These are phyloP conservation scores for Ogataea allantospora DNA, from an alignment of 805 yeast genomes.

Conservation along the genomic window DNA sequence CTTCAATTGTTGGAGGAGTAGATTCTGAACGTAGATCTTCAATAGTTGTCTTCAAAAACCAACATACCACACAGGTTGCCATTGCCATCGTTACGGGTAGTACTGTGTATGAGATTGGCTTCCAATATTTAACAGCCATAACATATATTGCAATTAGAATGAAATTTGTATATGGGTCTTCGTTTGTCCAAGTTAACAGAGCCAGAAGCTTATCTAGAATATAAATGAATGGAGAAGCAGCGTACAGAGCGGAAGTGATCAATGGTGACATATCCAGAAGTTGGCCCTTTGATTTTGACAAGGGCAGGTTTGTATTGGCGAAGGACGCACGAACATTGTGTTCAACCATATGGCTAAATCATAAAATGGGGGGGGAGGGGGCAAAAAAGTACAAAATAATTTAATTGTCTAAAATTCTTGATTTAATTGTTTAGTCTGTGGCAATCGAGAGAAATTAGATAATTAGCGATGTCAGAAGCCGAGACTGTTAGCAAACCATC, in stretches of 20 bases:
- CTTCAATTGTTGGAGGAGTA: constrained; percentile 50
- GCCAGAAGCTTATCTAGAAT: constrained; percentile 44
- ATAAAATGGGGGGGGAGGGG: constrained; percentile 12
- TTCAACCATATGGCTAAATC: constrained; percentile 8
- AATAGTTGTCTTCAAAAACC: constrained; percentile 43
- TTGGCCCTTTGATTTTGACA: constrained; percentile 21
- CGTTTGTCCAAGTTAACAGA: constrained; percentile 55
- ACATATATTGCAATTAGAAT: constrained; percentile 40
- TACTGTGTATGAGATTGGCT: constrained; percentile 32
- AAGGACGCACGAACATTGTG: constrained; percentile 21
- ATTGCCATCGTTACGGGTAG: constrained; percentile 41
- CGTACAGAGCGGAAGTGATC: constrained; percentile 45
- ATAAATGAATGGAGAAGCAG: constrained; percentile 47
- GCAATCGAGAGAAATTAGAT: neutral
- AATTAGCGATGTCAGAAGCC: constrained; percentile 14
- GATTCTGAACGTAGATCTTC: constrained; percentile 34
- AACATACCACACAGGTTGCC: constrained; percentile 40
- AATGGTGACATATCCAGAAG: constrained; percentile 36
- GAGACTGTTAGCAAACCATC: constrained; percentile 20
- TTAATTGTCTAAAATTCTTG: constrained; percentile 2
- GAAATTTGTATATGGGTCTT: constrained; percentile 46
- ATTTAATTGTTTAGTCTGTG: neutral
- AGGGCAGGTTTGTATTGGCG: constrained; percentile 17
- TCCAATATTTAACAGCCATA: constrained; percentile 45
- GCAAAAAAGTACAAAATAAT: neutral